Evolutionary conservation across 345 rosid genomes (phyloP).

Genomic region (Gossypium mustelinum): DNA sequence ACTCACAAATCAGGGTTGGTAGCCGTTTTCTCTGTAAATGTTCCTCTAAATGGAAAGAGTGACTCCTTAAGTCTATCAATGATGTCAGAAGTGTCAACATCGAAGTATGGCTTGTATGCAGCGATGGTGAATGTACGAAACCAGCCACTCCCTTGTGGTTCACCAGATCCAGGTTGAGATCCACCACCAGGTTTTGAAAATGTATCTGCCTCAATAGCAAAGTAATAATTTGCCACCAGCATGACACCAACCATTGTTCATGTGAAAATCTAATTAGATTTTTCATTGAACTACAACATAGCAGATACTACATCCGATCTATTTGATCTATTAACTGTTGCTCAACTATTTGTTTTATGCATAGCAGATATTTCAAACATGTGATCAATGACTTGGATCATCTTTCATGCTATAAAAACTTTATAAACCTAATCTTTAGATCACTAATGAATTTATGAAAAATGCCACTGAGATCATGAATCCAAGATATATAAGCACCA

Average conservation of each 20-base stretch:
- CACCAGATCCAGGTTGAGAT: constrained; percentile 57
- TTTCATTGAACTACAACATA: background rate
- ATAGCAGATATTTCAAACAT: background rate
- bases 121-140: constrained; percentile 55
- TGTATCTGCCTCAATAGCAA: constrained; percentile 49
- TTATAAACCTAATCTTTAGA: background rate
- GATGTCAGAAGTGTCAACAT: constrained; percentile 91
- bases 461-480: background rate
- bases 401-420: background rate
- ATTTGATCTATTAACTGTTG: background rate
- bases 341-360: background rate
- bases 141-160: constrained; percentile 77
- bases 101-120: constrained; percentile 90
- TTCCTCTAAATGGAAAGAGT: constrained; percentile 90
- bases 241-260: background rate
- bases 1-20: constrained; percentile 86
- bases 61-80: constrained; percentile 86
- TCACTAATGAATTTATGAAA: background rate
- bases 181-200: constrained; percentile 59
- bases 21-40: constrained; percentile 77
- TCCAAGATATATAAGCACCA: background rate
- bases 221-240: constrained; percentile 15
- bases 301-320: background rate
- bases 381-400: background rate
- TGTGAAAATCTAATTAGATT: background rate